These are phyloP conservation scores for Saxophila tyrrhenica DNA, from an alignment of 495 filamentous ascomycete species.

Conservation along the genomic window DNA sequence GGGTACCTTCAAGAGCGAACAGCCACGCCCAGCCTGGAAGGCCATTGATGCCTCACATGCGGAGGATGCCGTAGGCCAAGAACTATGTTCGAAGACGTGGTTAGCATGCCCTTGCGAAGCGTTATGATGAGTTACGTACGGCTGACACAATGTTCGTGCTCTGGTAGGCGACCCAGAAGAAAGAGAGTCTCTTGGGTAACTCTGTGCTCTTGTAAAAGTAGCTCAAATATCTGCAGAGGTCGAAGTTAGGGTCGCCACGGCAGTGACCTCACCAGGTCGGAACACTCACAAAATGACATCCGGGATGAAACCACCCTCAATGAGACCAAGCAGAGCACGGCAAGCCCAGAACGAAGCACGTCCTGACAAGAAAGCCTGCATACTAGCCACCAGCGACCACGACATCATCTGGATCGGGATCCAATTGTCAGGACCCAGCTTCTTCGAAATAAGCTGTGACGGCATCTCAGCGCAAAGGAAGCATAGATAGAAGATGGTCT, in stretches of 20 bases:
- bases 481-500: constrained; percentile 33
- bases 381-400: constrained; percentile 34
- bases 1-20: constrained; percentile 45
- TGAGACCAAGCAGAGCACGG: constrained; percentile 34
- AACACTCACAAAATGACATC: constrained; percentile 33
- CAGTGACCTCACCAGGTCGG: too few relatives aligned
- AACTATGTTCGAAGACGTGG: too few relatives aligned
- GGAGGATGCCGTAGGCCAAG: constrained; percentile 40
- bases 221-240: constrained; percentile 33
- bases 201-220: constrained; percentile 43
- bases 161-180: constrained; percentile 51
- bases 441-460: constrained; percentile 38
- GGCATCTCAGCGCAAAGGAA: constrained; percentile 41
- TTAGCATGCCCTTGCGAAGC: too few relatives aligned
- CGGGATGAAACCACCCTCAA: constrained; percentile 33
- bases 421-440: constrained; percentile 37
- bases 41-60: constrained; percentile 35
- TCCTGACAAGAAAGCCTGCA: constrained; percentile 32
- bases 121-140: too few relatives aligned
- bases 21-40: constrained; percentile 16
- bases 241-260: too few relatives aligned
- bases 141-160: constrained; percentile 40
- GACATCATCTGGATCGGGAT: constrained; percentile 38
- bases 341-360: constrained; percentile 32
- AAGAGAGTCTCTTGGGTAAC: constrained; percentile 37